A percentile compares a stretch with the other conserved stretches of the same genome.
Evolutionary conservation across 257 asterid genomes (phyloP).

Genomic region (Coffea canephora): DNA sequence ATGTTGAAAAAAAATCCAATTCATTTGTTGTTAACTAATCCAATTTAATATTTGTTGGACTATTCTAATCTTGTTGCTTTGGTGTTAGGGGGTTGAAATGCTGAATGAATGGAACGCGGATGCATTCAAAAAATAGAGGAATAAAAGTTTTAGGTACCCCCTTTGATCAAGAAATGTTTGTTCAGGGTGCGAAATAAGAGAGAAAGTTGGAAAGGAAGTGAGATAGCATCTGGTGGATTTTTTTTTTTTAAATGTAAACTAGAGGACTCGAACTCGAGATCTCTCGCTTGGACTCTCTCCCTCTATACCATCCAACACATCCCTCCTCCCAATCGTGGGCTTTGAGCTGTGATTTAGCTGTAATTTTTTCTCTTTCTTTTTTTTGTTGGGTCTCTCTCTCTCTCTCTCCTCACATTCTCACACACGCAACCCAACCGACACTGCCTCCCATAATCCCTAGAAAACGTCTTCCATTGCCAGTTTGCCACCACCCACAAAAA

Average conservation of each 20-base stretch:
- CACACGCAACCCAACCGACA: background rate
- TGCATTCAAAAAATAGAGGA: background rate
- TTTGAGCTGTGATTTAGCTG: constrained; percentile 97
- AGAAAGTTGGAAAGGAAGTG: constrained; percentile 27
- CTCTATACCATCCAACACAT: too few species aligned
- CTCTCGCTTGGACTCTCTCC: too few species aligned
- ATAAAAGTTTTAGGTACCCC: background rate
- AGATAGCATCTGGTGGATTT: constrained; percentile 33
- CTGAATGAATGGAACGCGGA: background rate
- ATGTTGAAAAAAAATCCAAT: background rate
- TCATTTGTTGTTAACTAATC: background rate
- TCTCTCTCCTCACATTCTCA: constrained; percentile 27
- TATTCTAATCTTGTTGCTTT: background rate
- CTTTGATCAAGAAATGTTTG: constrained; percentile 26
- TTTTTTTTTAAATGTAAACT: too few species aligned
- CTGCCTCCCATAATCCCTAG: constrained; percentile 34
- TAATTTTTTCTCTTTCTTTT: constrained; percentile 27
- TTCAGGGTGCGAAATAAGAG: constrained; percentile 18
- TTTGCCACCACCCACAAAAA: constrained; percentile 25
- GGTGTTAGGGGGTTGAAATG: background rate
- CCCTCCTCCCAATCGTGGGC: too few species aligned
- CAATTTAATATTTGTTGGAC: background rate
- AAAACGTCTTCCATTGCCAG: constrained; percentile 1
- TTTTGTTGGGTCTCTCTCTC: background rate
- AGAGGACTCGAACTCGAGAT: too few species aligned